A percentile compares a stretch with the other conserved stretches of the same genome.
Evolutionary conservation across 345 rosid genomes (phyloP).

Genomic region (Chamaenerion angustifolium): DNA sequence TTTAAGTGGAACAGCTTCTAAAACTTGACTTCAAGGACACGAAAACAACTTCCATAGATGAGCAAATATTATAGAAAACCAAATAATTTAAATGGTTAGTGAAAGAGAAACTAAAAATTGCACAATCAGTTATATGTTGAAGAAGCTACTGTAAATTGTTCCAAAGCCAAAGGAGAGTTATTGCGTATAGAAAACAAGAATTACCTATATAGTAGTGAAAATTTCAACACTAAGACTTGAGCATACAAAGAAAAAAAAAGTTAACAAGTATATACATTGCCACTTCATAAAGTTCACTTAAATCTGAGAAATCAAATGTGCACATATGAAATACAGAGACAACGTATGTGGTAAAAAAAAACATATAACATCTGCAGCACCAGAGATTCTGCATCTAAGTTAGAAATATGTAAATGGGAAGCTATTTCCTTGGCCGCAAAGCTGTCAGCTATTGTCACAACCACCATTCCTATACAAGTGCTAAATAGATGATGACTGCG

Average conservation of each 20-base stretch:
- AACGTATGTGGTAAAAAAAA: too few species aligned
- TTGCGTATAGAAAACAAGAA: background rate
- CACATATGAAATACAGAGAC: too few species aligned
- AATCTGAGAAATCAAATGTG: too few species aligned
- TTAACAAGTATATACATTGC: too few species aligned
- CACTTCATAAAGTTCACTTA: too few species aligned
- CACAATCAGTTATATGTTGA: background rate
- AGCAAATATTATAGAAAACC: background rate
- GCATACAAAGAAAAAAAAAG: background rate
- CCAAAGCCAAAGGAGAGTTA: background rate
- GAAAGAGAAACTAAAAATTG: background rate
- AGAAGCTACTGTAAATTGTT: background rate
- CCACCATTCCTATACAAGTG: slow-evolving; percentile 62
- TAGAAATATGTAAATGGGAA: slow-evolving; percentile 55
- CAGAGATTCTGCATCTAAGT: slow-evolving; percentile 45
- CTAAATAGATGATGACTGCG: slow-evolving; percentile 73
- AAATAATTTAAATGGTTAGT: too few species aligned
- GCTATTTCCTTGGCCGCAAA: slow-evolving; percentile 81
- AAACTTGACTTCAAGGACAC: slow-evolving; percentile 47
- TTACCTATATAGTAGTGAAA: slow-evolving; percentile 52
- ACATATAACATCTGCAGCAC: too few species aligned
- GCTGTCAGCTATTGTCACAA: slow-evolving; percentile 93
- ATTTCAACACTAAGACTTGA: background rate
- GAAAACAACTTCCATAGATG: background rate
- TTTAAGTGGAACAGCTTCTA: slow-evolving; percentile 60